Conservation (phyloP, 176 grass and related monocot genomes). For the Eleusine indica region DNA sequence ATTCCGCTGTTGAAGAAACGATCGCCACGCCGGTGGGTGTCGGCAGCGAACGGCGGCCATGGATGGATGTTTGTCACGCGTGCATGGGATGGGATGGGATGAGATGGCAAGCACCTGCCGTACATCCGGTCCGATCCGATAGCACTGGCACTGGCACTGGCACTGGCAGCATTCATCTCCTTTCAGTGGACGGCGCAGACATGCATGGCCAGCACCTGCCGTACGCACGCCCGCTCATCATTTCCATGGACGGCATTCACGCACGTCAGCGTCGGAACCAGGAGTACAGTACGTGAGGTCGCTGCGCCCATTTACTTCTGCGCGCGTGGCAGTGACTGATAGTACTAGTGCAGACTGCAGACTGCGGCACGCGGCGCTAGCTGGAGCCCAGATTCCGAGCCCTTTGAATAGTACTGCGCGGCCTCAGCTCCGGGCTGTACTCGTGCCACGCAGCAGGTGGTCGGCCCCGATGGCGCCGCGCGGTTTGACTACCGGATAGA, state of each 20-base stretch:
- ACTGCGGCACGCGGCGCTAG: neutral
- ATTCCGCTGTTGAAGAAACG: neutral
- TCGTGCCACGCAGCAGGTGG: neutral
- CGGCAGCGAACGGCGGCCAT: neutral
- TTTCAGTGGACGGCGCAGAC: neutral
- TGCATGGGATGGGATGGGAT: neutral
- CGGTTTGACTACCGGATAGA: neutral
- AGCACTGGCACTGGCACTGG: too few species aligned
- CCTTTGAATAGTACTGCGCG: neutral
- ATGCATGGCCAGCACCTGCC: conserved; percentile 3
- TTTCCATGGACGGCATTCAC: conserved; percentile 24
- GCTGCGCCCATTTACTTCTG: conserved; percentile 17
- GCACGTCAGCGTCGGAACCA: neutral
- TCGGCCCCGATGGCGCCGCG: neutral
- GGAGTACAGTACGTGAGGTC: neutral
- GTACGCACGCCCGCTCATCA: neutral
- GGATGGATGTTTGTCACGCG: neutral
- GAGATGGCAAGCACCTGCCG: neutral
- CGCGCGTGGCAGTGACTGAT: neutral
- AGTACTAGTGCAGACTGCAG: neutral
- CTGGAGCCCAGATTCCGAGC: conserved; percentile 7
- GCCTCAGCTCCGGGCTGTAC: neutral
- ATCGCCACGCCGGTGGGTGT: neutral
- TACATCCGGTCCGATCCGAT: neutral
- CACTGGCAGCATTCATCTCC: neutral